These are phyloP conservation scores for Fistulinella cinereoalba DNA, from an alignment of 1,284 basidiomycete species.

Conservation along the genomic window DNA sequence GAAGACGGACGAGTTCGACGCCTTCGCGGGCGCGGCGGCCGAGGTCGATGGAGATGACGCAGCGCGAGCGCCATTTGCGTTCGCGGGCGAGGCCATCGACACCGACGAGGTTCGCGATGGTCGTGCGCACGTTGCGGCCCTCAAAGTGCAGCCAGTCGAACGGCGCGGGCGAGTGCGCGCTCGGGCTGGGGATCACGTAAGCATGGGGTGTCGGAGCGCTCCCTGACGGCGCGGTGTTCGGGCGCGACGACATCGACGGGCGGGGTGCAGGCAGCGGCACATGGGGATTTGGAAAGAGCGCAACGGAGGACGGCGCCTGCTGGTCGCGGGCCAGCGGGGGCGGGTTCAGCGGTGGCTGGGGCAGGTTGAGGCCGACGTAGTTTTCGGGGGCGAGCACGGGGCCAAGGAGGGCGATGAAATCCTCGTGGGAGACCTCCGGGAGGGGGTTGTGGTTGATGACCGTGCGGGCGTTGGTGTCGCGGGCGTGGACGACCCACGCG, in stretches of 20 bases:
- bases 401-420: conserved; percentile 73
- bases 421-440: conserved; percentile 79
- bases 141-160: conserved; percentile 85
- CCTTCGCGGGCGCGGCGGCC: conserved; percentile 69
- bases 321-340: conserved; percentile 26
- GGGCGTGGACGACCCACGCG: conserved; percentile 77
- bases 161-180: conserved; percentile 62
- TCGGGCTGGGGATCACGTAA: conserved; percentile 31
- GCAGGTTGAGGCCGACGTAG: conserved; percentile 38
- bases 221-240: conserved; percentile 19
- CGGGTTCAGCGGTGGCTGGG: conserved; percentile 15
- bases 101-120: conserved; percentile 70
- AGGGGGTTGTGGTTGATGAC: conserved; percentile 83
- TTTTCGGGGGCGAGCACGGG: conserved; percentile 77
- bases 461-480: conserved; percentile 62
- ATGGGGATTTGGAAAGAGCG: conserved; percentile 37
- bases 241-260: conserved; percentile 24
- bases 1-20: conserved; percentile 62
- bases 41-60: conserved; percentile 75
- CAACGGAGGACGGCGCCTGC: conserved; percentile 34
- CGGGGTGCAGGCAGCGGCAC: conserved; percentile 34
- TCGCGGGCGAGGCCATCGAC: conserved; percentile 75
- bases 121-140: conserved; percentile 70
- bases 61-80: conserved; percentile 74
- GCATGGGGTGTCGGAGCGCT: conserved; percentile 7